Evolutionary conservation across 805 yeast genomes (phyloP).

Genomic region (Ogataea glucozyma): DNA sequence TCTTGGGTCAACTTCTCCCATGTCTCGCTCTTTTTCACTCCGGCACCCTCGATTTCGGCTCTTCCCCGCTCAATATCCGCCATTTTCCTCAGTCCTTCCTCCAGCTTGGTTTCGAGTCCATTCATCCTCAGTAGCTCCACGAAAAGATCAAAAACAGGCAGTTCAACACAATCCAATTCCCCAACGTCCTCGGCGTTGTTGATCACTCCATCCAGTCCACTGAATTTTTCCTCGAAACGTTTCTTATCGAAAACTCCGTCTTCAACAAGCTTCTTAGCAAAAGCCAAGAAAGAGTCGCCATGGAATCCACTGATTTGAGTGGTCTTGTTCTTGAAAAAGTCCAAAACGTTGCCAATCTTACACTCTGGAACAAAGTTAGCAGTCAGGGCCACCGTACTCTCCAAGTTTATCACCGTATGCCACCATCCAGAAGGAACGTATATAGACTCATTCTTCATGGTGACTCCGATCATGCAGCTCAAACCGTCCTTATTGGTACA

Average conservation of each 20-base stretch:
- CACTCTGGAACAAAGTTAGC: constrained; percentile 81
- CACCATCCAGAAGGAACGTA: constrained; percentile 97
- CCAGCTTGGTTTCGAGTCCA: constrained; percentile 40
- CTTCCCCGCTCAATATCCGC: constrained; percentile 36
- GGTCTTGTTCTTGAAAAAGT: constrained; percentile 64
- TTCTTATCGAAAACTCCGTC: constrained; percentile 29
- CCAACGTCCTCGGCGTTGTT: constrained; percentile 64
- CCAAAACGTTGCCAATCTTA: constrained; percentile 59
- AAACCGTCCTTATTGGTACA: constrained; percentile 25
- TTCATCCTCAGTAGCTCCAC: constrained; percentile 46
- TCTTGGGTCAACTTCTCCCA: constrained; percentile 48
- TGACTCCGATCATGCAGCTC: constrained; percentile 65
- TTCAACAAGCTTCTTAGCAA: constrained; percentile 37
- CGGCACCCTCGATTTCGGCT: constrained; percentile 25
- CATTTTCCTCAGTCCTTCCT: constrained; percentile 38
- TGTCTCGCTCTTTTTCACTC: constrained; percentile 43
- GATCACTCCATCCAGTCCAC: constrained; percentile 14
- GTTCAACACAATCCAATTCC: constrained; percentile 40
- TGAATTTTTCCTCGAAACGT: constrained; percentile 11
- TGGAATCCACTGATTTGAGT: constrained; percentile 82
- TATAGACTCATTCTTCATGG: constrained; percentile 80
- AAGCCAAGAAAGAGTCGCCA: constrained; percentile 48
- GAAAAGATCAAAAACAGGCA: constrained; percentile 68
- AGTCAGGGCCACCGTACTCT: constrained; percentile 82
- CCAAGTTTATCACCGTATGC: constrained; percentile 89